Base-by-base conservation (phyloP, 1,139 yeast genomes). In the Pichia sp. region DNA sequence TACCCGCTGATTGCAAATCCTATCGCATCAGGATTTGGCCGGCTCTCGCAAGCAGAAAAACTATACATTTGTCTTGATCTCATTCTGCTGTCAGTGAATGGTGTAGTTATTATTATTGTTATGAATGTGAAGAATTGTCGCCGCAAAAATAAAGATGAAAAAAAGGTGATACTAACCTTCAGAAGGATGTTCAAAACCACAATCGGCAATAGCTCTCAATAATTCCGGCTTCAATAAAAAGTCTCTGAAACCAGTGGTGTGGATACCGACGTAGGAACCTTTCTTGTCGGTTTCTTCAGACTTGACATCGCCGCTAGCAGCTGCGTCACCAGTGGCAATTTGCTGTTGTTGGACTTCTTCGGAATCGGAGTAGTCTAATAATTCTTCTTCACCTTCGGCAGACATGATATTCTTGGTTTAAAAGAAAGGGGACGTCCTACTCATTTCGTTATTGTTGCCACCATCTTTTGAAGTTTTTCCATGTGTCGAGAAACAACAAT, bases 131-230 rank as follows among this genome's bases (percentile, higher is more conserved):
- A 16, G 23, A 16, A 16, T 16, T 16, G 23, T 16, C 23, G 23
- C 23, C 23, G 23, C 23, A 16, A 16, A 16, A 16, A 16, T 16
- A 16, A 16, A 16, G 23, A 16, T 16, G 23, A 16, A 16, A 16
- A 16, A 16, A 16, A 16, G 23, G 23, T 16, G 23, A 51, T 57
- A 82, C 90, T 77, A 71, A 84, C 92, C 95, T 82, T 92, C 98
- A 53, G 97, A 88, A 56, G 98, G 98, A 73, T 92, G 98, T 74
- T 92, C 98, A 65, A 92, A 92, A 75, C 98, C 98, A 75, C 97
- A 88, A 70, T 92, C 98, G 58, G 92, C 95, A 64, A 92, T 92
- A 55, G 98, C 98, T 71, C 98, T 84, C 60, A 92, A 77, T 59
- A 92, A 77, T 69, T 92, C 98, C 29, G 97, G 97, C 73, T 92